Percentiles rank a stretch among this genome's conserved stretches.
Evolutionary conservation across 306 rosid species (phyloP).

Genomic region (Malus orientalis): DNA sequence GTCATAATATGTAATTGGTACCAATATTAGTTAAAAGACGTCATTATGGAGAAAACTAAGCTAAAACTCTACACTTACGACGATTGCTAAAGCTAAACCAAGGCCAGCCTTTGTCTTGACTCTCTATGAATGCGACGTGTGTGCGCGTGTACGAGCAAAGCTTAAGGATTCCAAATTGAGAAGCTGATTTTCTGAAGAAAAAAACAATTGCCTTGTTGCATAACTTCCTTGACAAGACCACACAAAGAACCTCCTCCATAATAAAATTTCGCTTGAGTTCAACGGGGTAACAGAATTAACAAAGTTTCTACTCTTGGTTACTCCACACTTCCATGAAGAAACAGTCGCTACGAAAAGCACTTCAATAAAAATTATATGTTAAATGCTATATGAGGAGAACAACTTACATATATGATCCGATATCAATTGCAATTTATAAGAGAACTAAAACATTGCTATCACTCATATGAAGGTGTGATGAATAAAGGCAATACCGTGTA

Average conservation of each 20-base stretch:
- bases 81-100: background rate
- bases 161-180: too few species aligned
- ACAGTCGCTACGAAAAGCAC: too few species aligned
- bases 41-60: background rate
- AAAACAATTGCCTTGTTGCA: background rate
- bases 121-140: too few species aligned
- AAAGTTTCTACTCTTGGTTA: background rate
- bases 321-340: background rate
- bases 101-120: too few species aligned
- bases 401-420: too few species aligned
- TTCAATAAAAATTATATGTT: too few species aligned
- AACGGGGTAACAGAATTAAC: background rate
- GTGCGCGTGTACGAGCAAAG: background rate
- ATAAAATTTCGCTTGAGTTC: background rate
- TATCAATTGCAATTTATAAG: too few species aligned
- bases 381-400: too few species aligned
- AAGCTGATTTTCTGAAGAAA: background rate
- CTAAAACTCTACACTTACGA: background rate
- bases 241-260: background rate
- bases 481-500: too few species aligned
- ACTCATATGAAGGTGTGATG: too few species aligned
- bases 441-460: too few species aligned
- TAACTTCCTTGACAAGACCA: constrained; percentile 3
- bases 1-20: background rate
- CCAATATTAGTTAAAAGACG: background rate